These are phyloP conservation scores for Epichloe glyceriae DNA, from an alignment of 2,329 filamentous ascomycete species.

Conservation along the genomic window DNA sequence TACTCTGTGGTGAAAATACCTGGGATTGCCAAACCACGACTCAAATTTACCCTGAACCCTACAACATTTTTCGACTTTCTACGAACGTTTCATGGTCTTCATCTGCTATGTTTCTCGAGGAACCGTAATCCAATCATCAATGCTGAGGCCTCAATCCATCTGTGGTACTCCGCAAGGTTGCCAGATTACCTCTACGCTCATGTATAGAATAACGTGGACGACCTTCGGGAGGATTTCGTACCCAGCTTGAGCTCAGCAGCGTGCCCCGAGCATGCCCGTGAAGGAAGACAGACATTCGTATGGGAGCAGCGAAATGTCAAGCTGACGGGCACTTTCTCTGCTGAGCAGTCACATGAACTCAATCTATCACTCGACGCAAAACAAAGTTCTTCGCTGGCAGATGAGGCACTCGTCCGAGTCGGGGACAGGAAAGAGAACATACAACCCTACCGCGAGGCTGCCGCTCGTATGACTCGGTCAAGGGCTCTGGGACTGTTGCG, in stretches of 20 bases:
- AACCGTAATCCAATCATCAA: constrained; percentile 7
- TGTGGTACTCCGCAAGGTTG: constrained; percentile 15
- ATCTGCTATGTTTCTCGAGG: not conserved
- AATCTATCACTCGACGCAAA: not conserved
- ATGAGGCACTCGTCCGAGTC: not conserved
- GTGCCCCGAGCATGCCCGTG: not conserved
- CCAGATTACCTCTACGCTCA: not conserved
- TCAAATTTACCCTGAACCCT: constrained; percentile 9
- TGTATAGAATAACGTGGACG: not conserved
- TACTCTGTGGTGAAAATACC: constrained; percentile 13
- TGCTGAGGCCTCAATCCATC: constrained; percentile 13
- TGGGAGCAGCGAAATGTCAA: not conserved
- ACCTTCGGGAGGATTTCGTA: not conserved
- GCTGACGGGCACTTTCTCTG: not conserved
- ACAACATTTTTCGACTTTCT: not conserved
- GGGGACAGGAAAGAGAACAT: not conserved
- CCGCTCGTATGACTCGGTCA: constrained; percentile 10
- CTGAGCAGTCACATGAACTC: not conserved
- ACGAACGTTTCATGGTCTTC: not conserved
- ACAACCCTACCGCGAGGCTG: not conserved
- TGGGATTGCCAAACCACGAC: constrained; percentile 6
- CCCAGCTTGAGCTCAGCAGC: not conserved
- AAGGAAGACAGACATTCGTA: not conserved
- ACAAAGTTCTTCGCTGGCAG: not conserved
- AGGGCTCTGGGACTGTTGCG: constrained; percentile 7